Base-by-base conservation (phyloP, 2,329 filamentous ascomycete genomes). In the Diplodia sapinea region DNA sequence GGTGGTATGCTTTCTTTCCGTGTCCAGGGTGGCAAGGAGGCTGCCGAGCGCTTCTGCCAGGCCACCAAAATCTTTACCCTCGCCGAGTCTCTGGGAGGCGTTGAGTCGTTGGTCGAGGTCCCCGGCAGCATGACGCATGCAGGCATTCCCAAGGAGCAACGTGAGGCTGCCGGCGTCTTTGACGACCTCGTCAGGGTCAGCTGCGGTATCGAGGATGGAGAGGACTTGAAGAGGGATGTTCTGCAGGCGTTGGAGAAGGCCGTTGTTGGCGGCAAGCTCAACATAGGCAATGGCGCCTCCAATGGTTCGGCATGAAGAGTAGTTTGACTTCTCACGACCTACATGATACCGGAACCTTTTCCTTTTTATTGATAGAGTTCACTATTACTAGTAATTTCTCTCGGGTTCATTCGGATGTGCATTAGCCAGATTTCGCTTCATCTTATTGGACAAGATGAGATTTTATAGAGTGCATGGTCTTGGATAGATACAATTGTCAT, bases 1-100 rank as follows among this genome's bases (percentile, higher is more conserved):
- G 95, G 95, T 73, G 95, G 95, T 70, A 99, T 99, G 95, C 88
- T 99, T 52, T 94, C 91, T 68, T 99, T 99, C 89, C 91, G 95
- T 72, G 92, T 99, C 79, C 87, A 88, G 71, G 95, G 94, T 67
- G 95, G 95, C 43, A 87, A 93, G 75, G 86, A 85, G 55, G 94
- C 94, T 0, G 95, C 95, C 15, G 91, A 96, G 81, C 87, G 89
- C 64, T 99, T 99, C 87, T 98, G 95, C 85, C 89, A 95, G 80
- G 82, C 86, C 69, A 97, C 94, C 52, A 88, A 88, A 75, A 89
- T 99, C 79, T 98, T 97, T 82, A 97, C 93, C 1, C 86, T 99
- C 7, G 95, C 95, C 36, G 95, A 99, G 85, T 92, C 88, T 68
- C 82, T 99, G 29, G 95, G 95, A 69, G 95, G 94, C 66, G 91